Evolutionary conservation across 2,329 filamentous ascomycete genomes (phyloP).

Genomic region (Boeremia lycopersici): DNA sequence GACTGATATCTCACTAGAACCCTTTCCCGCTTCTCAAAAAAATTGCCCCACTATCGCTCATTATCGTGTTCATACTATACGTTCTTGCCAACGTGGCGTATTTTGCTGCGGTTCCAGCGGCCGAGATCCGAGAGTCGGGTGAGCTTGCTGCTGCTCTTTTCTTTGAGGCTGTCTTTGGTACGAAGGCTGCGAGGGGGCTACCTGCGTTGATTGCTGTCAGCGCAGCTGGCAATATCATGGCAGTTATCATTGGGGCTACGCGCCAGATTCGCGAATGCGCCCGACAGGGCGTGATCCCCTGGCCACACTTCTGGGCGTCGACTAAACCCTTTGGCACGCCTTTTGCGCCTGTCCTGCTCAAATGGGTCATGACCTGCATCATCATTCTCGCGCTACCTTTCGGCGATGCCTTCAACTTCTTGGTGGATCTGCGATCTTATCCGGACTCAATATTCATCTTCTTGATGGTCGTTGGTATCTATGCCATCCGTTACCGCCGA

Average conservation of each 20-base stretch:
- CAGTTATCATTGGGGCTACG: constrained; percentile 38
- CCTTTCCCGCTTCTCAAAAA: constrained; percentile 62
- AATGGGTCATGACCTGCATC: constrained; percentile 35
- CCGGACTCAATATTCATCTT: constrained; percentile 35
- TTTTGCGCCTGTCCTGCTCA: constrained; percentile 59
- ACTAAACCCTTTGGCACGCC: constrained; percentile 69
- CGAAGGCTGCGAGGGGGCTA: constrained; percentile 58
- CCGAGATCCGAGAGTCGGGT: constrained; percentile 59
- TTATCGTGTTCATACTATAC: constrained; percentile 54
- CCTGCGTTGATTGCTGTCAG: constrained; percentile 51
- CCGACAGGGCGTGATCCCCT: constrained; percentile 38
- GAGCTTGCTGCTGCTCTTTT: constrained; percentile 64
- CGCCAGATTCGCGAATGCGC: constrained; percentile 39
- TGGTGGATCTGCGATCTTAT: constrained; percentile 52
- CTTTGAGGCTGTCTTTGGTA: constrained; percentile 65
- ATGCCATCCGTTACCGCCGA: constrained; percentile 32
- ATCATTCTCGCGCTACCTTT: constrained; percentile 57
- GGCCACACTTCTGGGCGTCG: constrained; percentile 62
- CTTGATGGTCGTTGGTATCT: constrained; percentile 35
- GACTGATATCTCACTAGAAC: constrained; percentile 49
- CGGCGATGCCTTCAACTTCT: constrained; percentile 69
- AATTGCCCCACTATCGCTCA: constrained; percentile 56
- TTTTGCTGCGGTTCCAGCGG: constrained; percentile 43
- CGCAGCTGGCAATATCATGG: constrained; percentile 38
- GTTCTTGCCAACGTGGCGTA: constrained; percentile 35